Conservation (phyloP, 495 filamentous ascomycete genomes). For the Neurospora intermedia region DNA sequence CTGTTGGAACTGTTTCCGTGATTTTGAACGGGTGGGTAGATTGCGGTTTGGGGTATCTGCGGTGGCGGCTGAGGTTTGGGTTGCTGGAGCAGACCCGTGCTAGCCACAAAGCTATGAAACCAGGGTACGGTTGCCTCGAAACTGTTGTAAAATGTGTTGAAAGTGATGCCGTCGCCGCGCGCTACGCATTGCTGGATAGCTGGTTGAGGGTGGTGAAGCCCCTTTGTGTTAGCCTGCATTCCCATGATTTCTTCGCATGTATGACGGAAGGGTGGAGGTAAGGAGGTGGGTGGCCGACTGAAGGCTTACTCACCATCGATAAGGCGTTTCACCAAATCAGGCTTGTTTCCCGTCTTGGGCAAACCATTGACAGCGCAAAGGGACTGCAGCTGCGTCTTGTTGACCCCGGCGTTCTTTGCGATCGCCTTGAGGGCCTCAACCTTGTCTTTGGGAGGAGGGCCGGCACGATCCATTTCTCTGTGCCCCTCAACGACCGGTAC, state of each 20-base stretch:
- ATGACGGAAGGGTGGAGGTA: neutral
- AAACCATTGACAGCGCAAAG: slow-evolving; percentile 63
- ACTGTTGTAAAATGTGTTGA: slow-evolving; percentile 13
- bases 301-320: slow-evolving; percentile 45
- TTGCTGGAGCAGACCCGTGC: neutral
- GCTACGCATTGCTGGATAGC: slow-evolving; percentile 11
- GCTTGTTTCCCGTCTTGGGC: slow-evolving; percentile 69
- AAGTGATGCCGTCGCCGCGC: slow-evolving; percentile 4
- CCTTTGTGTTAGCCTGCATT: neutral
- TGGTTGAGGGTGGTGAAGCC: neutral
- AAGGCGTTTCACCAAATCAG: slow-evolving; percentile 64
- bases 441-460: slow-evolving; percentile 18
- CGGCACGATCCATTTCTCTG: neutral
- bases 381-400: slow-evolving; percentile 62
- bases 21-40: neutral
- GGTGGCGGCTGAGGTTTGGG: neutral
- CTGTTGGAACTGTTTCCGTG: neutral
- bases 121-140: slow-evolving; percentile 13
- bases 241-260: neutral
- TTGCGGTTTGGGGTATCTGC: slow-evolving; percentile 1
- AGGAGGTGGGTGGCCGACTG: neutral
- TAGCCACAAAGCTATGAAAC: slow-evolving; percentile 3
- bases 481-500: neutral
- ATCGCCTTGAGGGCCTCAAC: slow-evolving; percentile 27
- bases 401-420: slow-evolving; percentile 24